Evolutionary conservation across 345 rosid species (phyloP).

Genomic region (Aethionema arabicum): DNA sequence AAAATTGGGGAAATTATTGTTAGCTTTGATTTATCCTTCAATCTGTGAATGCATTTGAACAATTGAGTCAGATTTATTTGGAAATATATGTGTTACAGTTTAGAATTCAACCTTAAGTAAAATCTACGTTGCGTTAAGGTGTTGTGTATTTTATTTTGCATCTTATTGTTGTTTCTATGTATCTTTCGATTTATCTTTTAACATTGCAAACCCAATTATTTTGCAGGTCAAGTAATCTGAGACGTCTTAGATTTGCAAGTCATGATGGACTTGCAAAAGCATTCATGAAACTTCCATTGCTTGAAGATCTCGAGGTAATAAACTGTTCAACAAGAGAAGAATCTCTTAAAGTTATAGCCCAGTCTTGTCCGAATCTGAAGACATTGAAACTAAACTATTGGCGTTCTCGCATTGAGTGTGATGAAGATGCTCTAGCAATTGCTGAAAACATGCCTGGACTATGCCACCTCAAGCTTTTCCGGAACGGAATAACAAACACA

Average conservation of each 20-base stretch:
- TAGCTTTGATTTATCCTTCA: too few species aligned
- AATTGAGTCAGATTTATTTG: too few species aligned
- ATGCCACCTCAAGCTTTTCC: conserved; percentile 50
- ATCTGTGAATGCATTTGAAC: too few species aligned
- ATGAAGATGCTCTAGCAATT: conserved; percentile 57
- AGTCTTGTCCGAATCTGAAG: conserved; percentile 24
- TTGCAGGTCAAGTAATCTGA: conserved; percentile 41
- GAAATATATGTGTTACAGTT: too few species aligned
- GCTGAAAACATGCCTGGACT: conserved; percentile 52
- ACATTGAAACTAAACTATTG: conserved; percentile 22
- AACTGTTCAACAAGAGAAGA: not conserved
- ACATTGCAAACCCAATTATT: conserved; percentile 24
- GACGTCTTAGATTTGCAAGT: conserved; percentile 44
- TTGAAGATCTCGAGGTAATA: conserved; percentile 55
- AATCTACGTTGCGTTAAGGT: too few species aligned
- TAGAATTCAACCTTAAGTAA: too few species aligned
- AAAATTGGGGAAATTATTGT: too few species aligned
- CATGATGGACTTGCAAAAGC: conserved; percentile 44
- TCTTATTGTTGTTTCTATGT: not conserved
- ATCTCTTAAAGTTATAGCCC: conserved; percentile 5
- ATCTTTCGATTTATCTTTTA: not conserved
- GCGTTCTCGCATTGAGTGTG: too few species aligned
- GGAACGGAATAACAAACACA: conserved; percentile 47
- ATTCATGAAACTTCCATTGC: conserved; percentile 42
- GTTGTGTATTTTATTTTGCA: too few species aligned